Percentiles rank a stretch among this genome's conserved stretches.
These are phyloP conservation scores for Apostasia ramifera DNA, from an alignment of 106 monocot genomes.

Conservation along the genomic window DNA sequence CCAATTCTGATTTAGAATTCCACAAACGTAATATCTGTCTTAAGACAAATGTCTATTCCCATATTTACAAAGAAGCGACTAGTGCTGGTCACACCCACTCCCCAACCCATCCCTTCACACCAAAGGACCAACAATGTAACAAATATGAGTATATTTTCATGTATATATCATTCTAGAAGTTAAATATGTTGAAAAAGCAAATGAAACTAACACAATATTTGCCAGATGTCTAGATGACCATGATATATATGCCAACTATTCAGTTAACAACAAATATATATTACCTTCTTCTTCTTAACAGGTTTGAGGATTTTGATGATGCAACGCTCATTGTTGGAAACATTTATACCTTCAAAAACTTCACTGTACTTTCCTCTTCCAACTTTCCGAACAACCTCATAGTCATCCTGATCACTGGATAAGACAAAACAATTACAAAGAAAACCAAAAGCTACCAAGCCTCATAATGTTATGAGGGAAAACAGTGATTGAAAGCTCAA, in stretches of 20 bases:
- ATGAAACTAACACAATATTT: neutral
- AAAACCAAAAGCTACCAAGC: neutral
- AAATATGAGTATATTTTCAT: too few relatives aligned
- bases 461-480: too few relatives aligned
- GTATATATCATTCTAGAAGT: too few relatives aligned
- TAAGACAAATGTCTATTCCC: too few relatives aligned
- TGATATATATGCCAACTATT: neutral
- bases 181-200: neutral
- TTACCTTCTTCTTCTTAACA: slow-evolving; percentile 82
- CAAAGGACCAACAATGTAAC: too few relatives aligned
- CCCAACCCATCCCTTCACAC: too few relatives aligned
- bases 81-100: too few relatives aligned
- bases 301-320: slow-evolving; percentile 80
- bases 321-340: slow-evolving; percentile 43
- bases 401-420: slow-evolving; percentile 70
- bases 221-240: neutral
- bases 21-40: too few relatives aligned
- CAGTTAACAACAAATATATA: neutral
- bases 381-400: slow-evolving; percentile 77
- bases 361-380: slow-evolving; percentile 83
- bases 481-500: too few relatives aligned
- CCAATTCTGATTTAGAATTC: too few relatives aligned
- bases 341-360: slow-evolving; percentile 70
- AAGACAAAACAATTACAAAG: neutral
- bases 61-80: too few relatives aligned